These are phyloP conservation scores for Verticillium klebahnii DNA, from an alignment of 2,329 filamentous ascomycete genomes.

Conservation along the genomic window DNA sequence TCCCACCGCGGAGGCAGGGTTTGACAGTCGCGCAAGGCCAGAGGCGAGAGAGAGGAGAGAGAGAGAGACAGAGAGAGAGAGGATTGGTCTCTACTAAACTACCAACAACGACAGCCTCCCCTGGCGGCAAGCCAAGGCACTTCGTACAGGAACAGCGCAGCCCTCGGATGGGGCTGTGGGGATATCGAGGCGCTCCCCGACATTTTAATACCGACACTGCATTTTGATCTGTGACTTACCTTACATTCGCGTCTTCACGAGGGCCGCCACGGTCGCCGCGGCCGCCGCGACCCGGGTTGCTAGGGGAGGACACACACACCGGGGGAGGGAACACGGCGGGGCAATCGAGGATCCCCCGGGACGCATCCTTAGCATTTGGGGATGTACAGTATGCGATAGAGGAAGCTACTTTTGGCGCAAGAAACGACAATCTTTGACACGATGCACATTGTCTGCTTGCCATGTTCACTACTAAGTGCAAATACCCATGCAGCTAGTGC, in stretches of 20 bases:
- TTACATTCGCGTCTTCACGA: background rate
- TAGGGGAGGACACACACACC: background rate
- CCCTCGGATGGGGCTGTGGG: background rate
- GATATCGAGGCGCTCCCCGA: background rate
- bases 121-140: background rate
- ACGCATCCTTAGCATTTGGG: constrained; percentile 2
- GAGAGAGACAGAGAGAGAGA: constrained; percentile 1
- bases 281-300: background rate
- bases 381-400: constrained; percentile 3
- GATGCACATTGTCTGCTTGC: background rate
- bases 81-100: background rate
- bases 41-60: background rate
- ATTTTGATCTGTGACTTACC: constrained; percentile 1
- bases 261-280: background rate
- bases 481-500: no score
- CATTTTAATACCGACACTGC: background rate
- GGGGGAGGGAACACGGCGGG: background rate
- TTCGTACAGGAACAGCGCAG: background rate
- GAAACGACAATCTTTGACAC: background rate
- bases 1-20: background rate
- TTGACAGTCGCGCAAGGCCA: constrained; percentile 7
- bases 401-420: background rate
- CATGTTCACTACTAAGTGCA: no score
- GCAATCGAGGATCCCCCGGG: background rate
- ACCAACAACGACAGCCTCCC: background rate